Conservation (phyloP, 169 alveolate genomes). For the Eimeria praecox region DNA sequence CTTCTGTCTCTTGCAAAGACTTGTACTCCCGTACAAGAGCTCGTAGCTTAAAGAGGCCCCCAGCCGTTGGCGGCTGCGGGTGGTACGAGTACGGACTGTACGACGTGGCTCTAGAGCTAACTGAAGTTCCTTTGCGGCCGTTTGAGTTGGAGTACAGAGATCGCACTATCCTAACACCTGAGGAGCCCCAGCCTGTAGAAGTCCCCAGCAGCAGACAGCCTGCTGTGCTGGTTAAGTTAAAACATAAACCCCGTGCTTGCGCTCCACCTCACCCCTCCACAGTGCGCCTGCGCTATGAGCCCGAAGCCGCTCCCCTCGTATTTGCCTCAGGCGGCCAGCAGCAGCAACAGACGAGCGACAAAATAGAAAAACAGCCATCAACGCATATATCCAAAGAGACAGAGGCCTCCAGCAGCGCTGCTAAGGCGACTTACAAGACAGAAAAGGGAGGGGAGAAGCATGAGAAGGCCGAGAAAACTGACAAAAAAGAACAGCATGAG, state of each 20-base stretch:
- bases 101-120: constrained; percentile 47
- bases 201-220: constrained; percentile 34
- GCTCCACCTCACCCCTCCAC: constrained; percentile 66
- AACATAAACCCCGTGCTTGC: constrained; percentile 30
- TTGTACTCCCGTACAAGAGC: constrained; percentile 21
- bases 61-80: constrained; percentile 34
- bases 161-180: constrained; percentile 14
- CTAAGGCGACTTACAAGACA: background rate
- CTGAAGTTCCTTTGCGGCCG: constrained; percentile 48
- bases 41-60: background rate
- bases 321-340: background rate
- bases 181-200: constrained; percentile 37
- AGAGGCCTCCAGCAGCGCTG: background rate
- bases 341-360: background rate
- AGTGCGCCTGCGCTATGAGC: constrained; percentile 46
- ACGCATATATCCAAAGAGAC: background rate
- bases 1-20: constrained; percentile 26
- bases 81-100: constrained; percentile 48
- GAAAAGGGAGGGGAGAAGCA: constrained; percentile 5
- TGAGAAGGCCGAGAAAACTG: background rate
- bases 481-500: background rate
- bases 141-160: constrained; percentile 51
- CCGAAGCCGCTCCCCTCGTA: constrained; percentile 23
- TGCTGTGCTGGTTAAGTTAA: constrained; percentile 24
- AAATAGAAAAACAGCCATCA: background rate